Conservation (phyloP, 805 yeast genomes). For the Starmerella bombi region DNA sequence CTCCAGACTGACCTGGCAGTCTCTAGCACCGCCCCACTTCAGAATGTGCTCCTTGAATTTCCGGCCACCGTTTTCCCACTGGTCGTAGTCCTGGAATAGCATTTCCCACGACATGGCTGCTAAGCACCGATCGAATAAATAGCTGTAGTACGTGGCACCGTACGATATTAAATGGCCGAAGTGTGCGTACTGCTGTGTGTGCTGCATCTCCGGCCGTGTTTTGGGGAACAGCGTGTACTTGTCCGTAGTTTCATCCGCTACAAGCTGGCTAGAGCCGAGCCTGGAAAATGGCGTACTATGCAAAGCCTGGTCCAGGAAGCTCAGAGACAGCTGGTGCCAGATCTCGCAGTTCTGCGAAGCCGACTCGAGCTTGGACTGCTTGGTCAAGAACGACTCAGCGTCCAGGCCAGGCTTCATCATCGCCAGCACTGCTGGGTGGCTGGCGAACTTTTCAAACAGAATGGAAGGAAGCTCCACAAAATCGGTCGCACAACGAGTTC, state of each 20-base stretch:
- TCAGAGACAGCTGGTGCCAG: constrained; percentile 80
- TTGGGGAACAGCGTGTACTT: constrained; percentile 53
- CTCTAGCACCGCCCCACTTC: constrained; percentile 87
- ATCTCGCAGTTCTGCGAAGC: constrained; percentile 53
- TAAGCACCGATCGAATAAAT: constrained; percentile 80
- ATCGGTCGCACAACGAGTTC: constrained; percentile 91
- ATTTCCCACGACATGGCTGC: constrained; percentile 75
- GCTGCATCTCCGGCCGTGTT: constrained; percentile 20
- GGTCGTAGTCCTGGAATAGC: constrained; percentile 57
- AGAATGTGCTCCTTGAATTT: constrained; percentile 56
- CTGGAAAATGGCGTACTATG: constrained; percentile 34
- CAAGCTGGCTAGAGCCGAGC: constrained; percentile 18
- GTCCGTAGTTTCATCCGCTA: constrained; percentile 55
- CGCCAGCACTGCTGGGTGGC: constrained; percentile 62
- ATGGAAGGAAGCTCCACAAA: constrained; percentile 95
- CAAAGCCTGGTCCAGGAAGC: constrained; percentile 69
- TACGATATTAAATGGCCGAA: constrained; percentile 89
- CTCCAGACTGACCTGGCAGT: constrained; percentile 78
- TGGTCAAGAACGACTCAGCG: constrained; percentile 6
- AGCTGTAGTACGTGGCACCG: constrained; percentile 89
- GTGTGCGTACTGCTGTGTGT: constrained; percentile 83
- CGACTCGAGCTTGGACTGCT: constrained; percentile 10
- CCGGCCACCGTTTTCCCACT: constrained; percentile 60
- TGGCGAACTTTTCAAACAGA: constrained; percentile 87
- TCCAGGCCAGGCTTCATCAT: constrained; percentile 12